A percentile compares a stretch with the other conserved stretches of the same genome.
These are phyloP conservation scores for Macroventuria anomochaeta DNA, from an alignment of 2,329 filamentous ascomycete genomes.

Conservation along the genomic window DNA sequence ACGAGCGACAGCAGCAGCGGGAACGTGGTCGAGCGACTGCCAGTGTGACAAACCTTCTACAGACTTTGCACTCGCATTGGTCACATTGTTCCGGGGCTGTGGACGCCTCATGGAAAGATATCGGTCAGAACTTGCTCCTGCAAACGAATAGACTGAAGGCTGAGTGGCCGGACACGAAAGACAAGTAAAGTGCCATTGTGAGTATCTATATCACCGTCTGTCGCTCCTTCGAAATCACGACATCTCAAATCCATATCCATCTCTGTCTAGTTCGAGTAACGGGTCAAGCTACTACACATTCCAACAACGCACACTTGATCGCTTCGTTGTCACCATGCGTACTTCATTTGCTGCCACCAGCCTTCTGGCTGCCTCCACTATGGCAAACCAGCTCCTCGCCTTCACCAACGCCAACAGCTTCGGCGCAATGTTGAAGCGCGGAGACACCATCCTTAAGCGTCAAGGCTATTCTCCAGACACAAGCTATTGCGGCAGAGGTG, in stretches of 20 bases:
- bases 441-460: constrained; percentile 29
- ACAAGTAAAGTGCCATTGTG: not conserved
- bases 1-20: not conserved
- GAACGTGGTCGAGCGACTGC: not conserved
- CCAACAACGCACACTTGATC: not conserved
- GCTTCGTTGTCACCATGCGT: constrained; percentile 36
- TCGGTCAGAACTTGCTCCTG: not conserved
- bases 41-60: not conserved
- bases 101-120: not conserved
- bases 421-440: constrained; percentile 51
- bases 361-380: constrained; percentile 25
- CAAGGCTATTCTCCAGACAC: constrained; percentile 58
- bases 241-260: not conserved
- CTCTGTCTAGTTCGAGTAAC: not conserved
- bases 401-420: constrained; percentile 49
- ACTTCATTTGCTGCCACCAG: constrained; percentile 32
- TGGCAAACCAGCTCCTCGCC: constrained; percentile 31
- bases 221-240: not conserved
- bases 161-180: not conserved
- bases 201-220: not conserved
- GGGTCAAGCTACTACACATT: not conserved
- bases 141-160: not conserved
- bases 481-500: constrained; percentile 57
- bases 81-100: not conserved
- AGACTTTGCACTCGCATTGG: not conserved